Evolutionary conservation across 371 early-diverging fungal species (phyloP).

Genomic region (Saksenaea oblongispora): DNA sequence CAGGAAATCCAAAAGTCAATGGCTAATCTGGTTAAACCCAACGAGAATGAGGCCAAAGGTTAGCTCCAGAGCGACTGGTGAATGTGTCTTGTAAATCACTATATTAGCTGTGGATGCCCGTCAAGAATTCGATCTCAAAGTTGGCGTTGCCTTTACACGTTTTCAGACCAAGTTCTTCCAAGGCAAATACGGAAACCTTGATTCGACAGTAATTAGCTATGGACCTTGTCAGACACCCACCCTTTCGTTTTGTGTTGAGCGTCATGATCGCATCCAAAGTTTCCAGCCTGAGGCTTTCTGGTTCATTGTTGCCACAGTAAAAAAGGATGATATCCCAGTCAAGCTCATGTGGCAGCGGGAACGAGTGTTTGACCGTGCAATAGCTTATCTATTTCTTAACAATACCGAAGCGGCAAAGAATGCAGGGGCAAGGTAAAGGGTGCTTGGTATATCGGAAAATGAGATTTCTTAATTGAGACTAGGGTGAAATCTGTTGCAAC

Average conservation of each 20-base stretch:
- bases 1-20: conserved; percentile 60
- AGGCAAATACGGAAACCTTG: conserved; percentile 56
- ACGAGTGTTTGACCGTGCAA: conserved; percentile 48
- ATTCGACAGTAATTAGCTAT: conserved; percentile 62
- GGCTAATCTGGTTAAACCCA: conserved; percentile 52
- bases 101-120: conserved; percentile 70
- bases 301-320: conserved; percentile 34
- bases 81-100: too few species aligned
- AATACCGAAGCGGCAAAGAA: conserved; percentile 22
- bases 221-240: conserved; percentile 68
- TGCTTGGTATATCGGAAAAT: background rate
- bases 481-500: conserved; percentile 36
- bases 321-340: conserved; percentile 25
- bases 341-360: conserved; percentile 38
- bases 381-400: conserved; percentile 34
- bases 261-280: conserved; percentile 59
- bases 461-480: background rate
- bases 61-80: too few species aligned
- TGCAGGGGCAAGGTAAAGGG: conserved; percentile 34
- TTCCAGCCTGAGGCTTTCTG: conserved; percentile 69
- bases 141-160: conserved; percentile 68
- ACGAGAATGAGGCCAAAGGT: conserved; percentile 59
- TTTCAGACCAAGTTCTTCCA: conserved; percentile 55
- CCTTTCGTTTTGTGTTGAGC: conserved; percentile 68
- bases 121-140: conserved; percentile 73